Conservation (phyloP, 2,329 filamentous ascomycete genomes). For the Colletotrichum tanaceti region DNA sequence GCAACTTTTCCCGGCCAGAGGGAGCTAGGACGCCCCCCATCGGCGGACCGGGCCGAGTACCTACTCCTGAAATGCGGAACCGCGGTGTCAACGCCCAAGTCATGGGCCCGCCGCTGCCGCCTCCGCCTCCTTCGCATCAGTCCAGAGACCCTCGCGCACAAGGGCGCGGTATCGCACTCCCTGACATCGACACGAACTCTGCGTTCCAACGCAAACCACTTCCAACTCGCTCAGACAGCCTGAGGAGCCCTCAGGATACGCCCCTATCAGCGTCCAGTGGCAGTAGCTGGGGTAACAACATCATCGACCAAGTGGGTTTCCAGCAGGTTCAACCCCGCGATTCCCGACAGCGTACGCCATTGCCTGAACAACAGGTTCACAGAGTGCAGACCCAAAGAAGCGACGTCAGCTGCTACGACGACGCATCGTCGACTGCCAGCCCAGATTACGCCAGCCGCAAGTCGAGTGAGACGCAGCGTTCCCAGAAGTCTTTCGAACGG, state of each 20-base stretch:
- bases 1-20: slow-evolving; percentile 41
- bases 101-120: slow-evolving; percentile 34
- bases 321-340: slow-evolving; percentile 56
- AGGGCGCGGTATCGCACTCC: slow-evolving; percentile 41
- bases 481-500: slow-evolving; percentile 66
- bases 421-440: slow-evolving; percentile 72
- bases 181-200: slow-evolving; percentile 41
- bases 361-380: slow-evolving; percentile 44
- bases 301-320: slow-evolving; percentile 62
- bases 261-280: slow-evolving; percentile 53
- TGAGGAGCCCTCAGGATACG: slow-evolving; percentile 48
- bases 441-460: slow-evolving; percentile 81
- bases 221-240: slow-evolving; percentile 53
- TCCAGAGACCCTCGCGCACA: slow-evolving; percentile 25
- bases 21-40: slow-evolving; percentile 39
- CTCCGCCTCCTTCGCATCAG: slow-evolving; percentile 20
- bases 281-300: slow-evolving; percentile 53
- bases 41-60: slow-evolving; percentile 32
- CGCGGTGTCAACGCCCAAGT: slow-evolving; percentile 46
- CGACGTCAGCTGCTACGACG: slow-evolving; percentile 66
- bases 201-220: slow-evolving; percentile 65
- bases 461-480: slow-evolving; percentile 57
- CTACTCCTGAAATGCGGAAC: slow-evolving; percentile 41
- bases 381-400: slow-evolving; percentile 51
- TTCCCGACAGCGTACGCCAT: slow-evolving; percentile 39